Conservation (phyloP, 306 rosid species). For the Pueraria montana region DNA sequence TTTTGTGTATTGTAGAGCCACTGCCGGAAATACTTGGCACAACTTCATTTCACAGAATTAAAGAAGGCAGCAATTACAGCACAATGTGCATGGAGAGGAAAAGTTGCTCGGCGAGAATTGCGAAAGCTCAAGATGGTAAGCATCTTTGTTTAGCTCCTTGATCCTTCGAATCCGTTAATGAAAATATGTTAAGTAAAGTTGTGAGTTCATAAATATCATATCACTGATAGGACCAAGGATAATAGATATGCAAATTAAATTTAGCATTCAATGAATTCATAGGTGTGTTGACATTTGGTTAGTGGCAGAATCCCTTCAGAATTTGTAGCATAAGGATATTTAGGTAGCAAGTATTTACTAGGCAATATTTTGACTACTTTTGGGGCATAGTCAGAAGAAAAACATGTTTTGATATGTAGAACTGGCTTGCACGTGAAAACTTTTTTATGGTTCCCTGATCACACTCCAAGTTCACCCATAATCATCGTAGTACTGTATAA, state of each 20-base stretch:
- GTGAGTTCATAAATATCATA: neutral
- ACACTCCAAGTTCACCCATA: neutral
- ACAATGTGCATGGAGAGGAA: constrained; percentile 95
- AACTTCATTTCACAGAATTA: constrained; percentile 59
- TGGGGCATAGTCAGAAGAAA: constrained; percentile 16
- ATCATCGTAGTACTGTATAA: neutral
- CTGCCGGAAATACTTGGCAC: constrained; percentile 72
- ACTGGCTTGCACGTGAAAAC: neutral
- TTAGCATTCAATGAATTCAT: neutral
- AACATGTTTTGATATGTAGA: neutral
- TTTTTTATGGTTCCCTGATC: too few species aligned
- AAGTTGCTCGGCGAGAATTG: constrained; percentile 75
- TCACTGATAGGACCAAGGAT: neutral
- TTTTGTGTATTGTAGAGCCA: constrained; percentile 69
- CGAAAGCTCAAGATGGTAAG: constrained; percentile 85
- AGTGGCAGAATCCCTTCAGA: neutral
- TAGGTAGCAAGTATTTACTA: constrained; percentile 27
- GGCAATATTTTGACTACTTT: neutral
- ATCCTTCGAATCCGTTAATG: constrained; percentile 26
- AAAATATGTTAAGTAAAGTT: constrained; percentile 2
- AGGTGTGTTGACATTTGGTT: constrained; percentile 15
- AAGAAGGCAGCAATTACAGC: constrained; percentile 83
- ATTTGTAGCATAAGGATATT: constrained; percentile 32
- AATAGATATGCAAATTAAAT: neutral
- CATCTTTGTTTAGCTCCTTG: neutral